These are phyloP conservation scores for Naumovozyma castellii DNA, from an alignment of 805 yeast species.

Conservation along the genomic window DNA sequence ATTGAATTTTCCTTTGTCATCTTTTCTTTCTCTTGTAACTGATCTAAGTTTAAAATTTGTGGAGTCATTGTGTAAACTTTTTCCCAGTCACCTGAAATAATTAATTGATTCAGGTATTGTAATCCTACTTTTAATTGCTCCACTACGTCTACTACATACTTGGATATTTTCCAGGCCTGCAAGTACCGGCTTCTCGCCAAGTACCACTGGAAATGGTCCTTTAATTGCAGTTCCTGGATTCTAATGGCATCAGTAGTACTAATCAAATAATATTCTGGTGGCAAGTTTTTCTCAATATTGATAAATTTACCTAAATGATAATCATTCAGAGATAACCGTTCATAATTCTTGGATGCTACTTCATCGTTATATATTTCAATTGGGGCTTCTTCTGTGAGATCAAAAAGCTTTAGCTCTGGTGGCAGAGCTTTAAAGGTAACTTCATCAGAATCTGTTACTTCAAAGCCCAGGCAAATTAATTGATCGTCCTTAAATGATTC, in stretches of 20 bases:
- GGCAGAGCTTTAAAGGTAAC: constrained; percentile 31
- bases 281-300: constrained; percentile 16
- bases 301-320: constrained; percentile 53
- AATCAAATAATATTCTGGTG: constrained; percentile 49
- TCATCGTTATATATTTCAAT: constrained; percentile 75
- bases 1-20: constrained; percentile 12
- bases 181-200: constrained; percentile 41
- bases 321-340: constrained; percentile 67
- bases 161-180: constrained; percentile 76
- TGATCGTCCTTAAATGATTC: constrained; percentile 66
- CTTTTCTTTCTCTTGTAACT: constrained; percentile 15
- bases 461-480: constrained; percentile 36
- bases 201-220: constrained; percentile 70
- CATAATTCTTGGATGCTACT: constrained; percentile 49
- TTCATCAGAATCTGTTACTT: constrained; percentile 5
- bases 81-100: constrained; percentile 9
- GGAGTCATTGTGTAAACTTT: background rate
- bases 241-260: constrained; percentile 76
- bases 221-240: constrained; percentile 58
- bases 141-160: constrained; percentile 39
- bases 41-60: constrained; percentile 4
- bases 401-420: constrained; percentile 70
- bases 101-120: constrained; percentile 35
- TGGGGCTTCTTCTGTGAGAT: constrained; percentile 42
- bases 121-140: constrained; percentile 55